Evolutionary conservation across 176 grass and related monocot species (phyloP).

Genomic region (Avena eriantha): DNA sequence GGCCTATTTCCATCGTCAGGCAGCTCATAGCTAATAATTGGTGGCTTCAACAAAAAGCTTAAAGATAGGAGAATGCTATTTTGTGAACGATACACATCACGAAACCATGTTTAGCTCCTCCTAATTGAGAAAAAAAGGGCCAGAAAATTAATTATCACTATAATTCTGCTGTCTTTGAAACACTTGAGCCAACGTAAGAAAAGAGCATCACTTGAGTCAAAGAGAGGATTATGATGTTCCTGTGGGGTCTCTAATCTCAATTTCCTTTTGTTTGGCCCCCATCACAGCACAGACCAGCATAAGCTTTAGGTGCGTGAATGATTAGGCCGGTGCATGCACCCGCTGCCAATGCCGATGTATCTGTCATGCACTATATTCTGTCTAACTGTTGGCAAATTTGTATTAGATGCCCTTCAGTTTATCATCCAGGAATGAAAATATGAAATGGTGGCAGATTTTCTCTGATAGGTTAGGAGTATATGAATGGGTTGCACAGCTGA

Average conservation of each 20-base stretch:
- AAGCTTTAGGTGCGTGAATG: conserved; percentile 40
- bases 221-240: conserved; percentile 29
- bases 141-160: neutral
- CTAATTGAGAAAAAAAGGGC: neutral
- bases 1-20: conserved; percentile 40
- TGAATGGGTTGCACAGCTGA: neutral
- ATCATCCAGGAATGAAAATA: neutral
- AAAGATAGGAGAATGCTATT: conserved; percentile 28
- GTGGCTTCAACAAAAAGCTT: conserved; percentile 18
- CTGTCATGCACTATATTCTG: neutral
- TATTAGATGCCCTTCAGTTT: neutral
- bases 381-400: neutral
- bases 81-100: neutral
- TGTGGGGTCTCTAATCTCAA: conserved; percentile 15
- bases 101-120: neutral
- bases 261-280: conserved; percentile 15
- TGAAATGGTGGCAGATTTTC: neutral
- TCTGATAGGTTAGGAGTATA: neutral
- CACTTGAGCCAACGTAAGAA: neutral
- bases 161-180: neutral
- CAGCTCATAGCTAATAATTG: conserved; percentile 34
- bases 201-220: conserved; percentile 20
- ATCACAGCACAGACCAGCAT: conserved; percentile 32
- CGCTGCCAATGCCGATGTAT: conserved; percentile 9
- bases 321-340: conserved; percentile 12